Evolutionary conservation across 176 grass and related monocot species (phyloP).

Genomic region (Carex cristatella): DNA sequence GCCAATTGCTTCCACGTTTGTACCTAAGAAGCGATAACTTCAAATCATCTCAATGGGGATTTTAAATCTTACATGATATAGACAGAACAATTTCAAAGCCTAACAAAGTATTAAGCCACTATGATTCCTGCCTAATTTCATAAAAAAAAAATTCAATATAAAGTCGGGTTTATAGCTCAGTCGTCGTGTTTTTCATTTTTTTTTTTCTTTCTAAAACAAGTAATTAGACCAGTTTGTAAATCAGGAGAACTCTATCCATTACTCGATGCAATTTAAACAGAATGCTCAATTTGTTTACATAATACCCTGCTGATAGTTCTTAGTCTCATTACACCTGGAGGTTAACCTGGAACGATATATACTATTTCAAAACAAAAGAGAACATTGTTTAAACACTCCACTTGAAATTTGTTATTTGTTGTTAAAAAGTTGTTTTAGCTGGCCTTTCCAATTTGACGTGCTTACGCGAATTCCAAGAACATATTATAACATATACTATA

Average conservation of each 20-base stretch:
- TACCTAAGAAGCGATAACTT: too few species aligned
- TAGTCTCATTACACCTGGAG: not conserved
- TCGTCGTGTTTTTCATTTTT: not conserved
- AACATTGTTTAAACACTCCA: not conserved
- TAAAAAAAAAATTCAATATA: not conserved
- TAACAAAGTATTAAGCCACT: not conserved
- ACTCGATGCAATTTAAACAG: not conserved
- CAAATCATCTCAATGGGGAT: too few species aligned
- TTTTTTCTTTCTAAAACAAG: not conserved
- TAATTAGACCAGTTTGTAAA: not conserved
- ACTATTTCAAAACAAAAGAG: not conserved
- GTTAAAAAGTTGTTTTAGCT: not conserved
- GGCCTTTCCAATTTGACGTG: not conserved
- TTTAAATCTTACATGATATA: too few species aligned
- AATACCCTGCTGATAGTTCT: not conserved
- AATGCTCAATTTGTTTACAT: not conserved
- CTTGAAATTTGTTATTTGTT: not conserved
- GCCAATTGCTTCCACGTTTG: too few species aligned
- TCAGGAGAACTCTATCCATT: not conserved
- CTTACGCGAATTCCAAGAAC: not conserved
- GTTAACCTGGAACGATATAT: not conserved
- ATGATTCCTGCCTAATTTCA: not conserved
- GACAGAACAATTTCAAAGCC: too few species aligned
- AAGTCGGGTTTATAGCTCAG: not conserved
- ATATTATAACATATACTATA: not conserved